These are phyloP conservation scores for Pichia sp. DNA, from an alignment of 1,139 yeast genomes.

Conservation along the genomic window DNA sequence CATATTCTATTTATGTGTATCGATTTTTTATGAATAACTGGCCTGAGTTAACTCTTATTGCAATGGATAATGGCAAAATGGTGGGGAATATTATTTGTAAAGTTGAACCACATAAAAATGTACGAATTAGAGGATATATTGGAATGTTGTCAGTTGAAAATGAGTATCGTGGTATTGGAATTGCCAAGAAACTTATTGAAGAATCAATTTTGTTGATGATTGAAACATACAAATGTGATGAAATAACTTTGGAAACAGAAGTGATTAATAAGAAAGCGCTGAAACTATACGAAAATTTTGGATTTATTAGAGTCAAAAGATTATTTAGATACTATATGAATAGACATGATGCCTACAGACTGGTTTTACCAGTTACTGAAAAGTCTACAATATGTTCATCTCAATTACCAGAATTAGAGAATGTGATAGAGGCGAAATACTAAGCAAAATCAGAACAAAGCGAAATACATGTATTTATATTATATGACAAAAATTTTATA, in stretches of 20 bases:
- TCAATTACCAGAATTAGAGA: constrained; percentile 8
- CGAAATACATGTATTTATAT: no score
- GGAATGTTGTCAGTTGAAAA: constrained; percentile 92
- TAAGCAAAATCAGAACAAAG: no score
- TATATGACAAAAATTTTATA: neutral
- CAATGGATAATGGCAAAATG: constrained; percentile 37
- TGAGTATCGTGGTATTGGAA: constrained; percentile 66
- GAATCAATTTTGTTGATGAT: constrained; percentile 64
- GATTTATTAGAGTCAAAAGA: constrained; percentile 77
- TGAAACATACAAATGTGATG: constrained; percentile 60
- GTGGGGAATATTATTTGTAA: constrained; percentile 85
- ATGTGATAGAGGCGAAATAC: constrained; percentile 10
- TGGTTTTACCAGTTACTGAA: constrained; percentile 61
- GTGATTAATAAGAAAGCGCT: constrained; percentile 76
- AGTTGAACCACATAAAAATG: constrained; percentile 70
- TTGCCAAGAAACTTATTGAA: constrained; percentile 67
- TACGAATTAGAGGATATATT: constrained; percentile 76
- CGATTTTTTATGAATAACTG: constrained; percentile 63
- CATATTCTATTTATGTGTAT: constrained; percentile 67
- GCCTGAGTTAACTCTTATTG: constrained; percentile 58
- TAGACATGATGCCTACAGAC: constrained; percentile 86
- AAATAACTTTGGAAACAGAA: constrained; percentile 86
- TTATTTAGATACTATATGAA: constrained; percentile 82
- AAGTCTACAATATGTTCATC: constrained; percentile 37
- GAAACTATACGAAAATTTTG: constrained; percentile 74